Base-by-base conservation (phyloP, 106 monocot species). In the Allium sativum region DNA sequence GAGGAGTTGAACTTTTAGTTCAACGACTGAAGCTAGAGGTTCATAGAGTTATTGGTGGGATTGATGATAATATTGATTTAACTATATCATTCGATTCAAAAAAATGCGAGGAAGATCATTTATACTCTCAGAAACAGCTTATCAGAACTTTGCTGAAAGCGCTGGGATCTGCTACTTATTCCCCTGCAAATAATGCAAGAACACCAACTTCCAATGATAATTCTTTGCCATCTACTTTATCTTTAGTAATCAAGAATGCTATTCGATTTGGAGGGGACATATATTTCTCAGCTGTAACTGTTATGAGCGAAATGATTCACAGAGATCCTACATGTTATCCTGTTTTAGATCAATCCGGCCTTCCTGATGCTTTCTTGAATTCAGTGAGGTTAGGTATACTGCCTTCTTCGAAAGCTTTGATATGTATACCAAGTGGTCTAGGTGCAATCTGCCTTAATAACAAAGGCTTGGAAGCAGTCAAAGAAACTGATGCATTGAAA, bases 271-370 rank as follows among this genome's bases (percentile, higher is more conserved):
- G 90, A 55, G 90, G 85, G 40, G 90, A 81, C 17, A 77, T 85
- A 21, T 90, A 85, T 74, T 90, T 84, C 55, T 79, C 84, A 45
- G 90, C 82, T 40, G 82, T 84, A 47, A 85, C 62, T 74, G 85
- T 85, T n/a, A 82, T 85, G 79, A 84, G 74, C 77, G 90, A 90
- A 74, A 78, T 85, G 56, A 77, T 90, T 67, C 85, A 90, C 68
- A 90, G 85, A 69, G 90, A 90, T 75, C 90, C 90, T 15, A 85
- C 82, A 22, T 90, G 85, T 72, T 90, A 72, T 57, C 66, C 90
- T 53, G 61, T 80, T 59, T 74, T 85, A 44, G 79, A 82, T 67
- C 78, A 81, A 52, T 81, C 85, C 64, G 79, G 70, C 72, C 65
- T 90, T 44, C 90, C 90, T 42, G 57, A 18, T 8, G 82, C 85